Evolutionary conservation across 805 yeast species (phyloP), one percentile per base, ranked within the genome.

Genomic region (Saccharomyces paradoxus): DNA sequence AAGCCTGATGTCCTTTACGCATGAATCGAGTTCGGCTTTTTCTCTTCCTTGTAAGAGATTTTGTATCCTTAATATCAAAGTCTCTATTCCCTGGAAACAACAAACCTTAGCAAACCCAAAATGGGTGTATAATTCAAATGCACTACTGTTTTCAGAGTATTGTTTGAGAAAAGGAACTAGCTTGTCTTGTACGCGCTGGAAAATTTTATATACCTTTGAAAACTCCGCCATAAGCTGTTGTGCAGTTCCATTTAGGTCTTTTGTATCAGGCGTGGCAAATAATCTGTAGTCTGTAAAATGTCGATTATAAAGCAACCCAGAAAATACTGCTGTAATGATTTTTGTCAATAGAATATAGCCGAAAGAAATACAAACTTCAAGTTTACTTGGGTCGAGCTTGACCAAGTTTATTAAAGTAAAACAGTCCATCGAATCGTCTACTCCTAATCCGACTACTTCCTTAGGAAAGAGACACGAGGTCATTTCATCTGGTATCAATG

Each of bases 381-480:
- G 27, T 1, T 27, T 27, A 3, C 53, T 41, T 2, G 26, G 14
- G 12, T 53, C 41, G 26, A 57, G 51, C n/a, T 54, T 41, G 22
- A 50, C 49, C 2, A 46, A 49, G 12, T 53, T 30, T 1, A 59
- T 26, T 17, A 60, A 27, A 9, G 44, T 27, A 7, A 49, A 46
- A 17, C 50, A 41, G 24, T 51, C 54, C 64, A 61, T 61, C 4
- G 50, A 49, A 30, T 56, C 54, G 7, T 57, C 54, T 7, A 57
- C 58, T 9, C 59, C 62, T 10, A 53, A 27, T 17, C 51, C 53
- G 53, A 57, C 52, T 17, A 58, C 50, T 8, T 32, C 31, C 26
- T 32, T 58, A 7, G 64, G 64, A 22, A 58, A 55, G 5, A 61
- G 50, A 44, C 63, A 60, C 10, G 32, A 46, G 7, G 37, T 51